phyloP scores from a whole-genome alignment of 768 basidiomycete species.

The Grammothele lineata region DNA sequence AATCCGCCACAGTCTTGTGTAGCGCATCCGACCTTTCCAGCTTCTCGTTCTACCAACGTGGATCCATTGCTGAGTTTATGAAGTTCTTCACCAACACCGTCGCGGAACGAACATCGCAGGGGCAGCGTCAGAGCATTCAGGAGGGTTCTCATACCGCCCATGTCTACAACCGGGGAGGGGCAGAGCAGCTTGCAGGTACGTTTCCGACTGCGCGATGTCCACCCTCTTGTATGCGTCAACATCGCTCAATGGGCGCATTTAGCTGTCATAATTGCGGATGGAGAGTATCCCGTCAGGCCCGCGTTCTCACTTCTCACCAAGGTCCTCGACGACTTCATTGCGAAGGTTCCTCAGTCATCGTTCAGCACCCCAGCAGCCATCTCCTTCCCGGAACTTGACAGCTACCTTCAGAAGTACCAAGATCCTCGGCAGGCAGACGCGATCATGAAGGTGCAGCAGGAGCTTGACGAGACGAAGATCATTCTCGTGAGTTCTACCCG shows the following conservation, averaged over 20 bases:
- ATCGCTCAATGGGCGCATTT: background rate
- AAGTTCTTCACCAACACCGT: constrained; percentile 93
- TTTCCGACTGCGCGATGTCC: constrained; percentile 5
- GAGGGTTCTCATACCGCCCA: constrained; percentile 93
- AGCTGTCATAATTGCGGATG: constrained; percentile 92
- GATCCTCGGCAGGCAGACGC: constrained; percentile 96
- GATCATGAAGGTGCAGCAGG: constrained; percentile 97
- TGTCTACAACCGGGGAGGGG: constrained; percentile 88
- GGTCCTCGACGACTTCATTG: constrained; percentile 86
- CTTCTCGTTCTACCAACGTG: constrained; percentile 92
- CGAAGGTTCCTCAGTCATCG: constrained; percentile 70
- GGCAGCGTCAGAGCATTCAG: constrained; percentile 90
- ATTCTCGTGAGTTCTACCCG: constrained; percentile 62
- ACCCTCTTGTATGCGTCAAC: too few species aligned
- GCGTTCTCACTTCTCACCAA: constrained; percentile 95
- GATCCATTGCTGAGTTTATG: constrained; percentile 88
- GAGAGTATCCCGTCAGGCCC: constrained; percentile 94
- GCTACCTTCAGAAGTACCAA: constrained; percentile 89
- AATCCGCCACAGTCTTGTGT: constrained; percentile 59
- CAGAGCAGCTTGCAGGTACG: constrained; percentile 80
- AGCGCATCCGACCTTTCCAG: constrained; percentile 78
- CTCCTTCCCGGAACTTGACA: constrained; percentile 71
- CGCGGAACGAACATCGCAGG: constrained; percentile 78
- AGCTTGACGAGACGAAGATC: constrained; percentile 99
- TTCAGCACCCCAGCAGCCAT: constrained; percentile 64